Percentiles rank a stretch among this genome's conserved stretches.
phyloP scores from a whole-genome alignment of 192 early-diverging fungal genomes.

The Spizellomyces sp. region DNA sequence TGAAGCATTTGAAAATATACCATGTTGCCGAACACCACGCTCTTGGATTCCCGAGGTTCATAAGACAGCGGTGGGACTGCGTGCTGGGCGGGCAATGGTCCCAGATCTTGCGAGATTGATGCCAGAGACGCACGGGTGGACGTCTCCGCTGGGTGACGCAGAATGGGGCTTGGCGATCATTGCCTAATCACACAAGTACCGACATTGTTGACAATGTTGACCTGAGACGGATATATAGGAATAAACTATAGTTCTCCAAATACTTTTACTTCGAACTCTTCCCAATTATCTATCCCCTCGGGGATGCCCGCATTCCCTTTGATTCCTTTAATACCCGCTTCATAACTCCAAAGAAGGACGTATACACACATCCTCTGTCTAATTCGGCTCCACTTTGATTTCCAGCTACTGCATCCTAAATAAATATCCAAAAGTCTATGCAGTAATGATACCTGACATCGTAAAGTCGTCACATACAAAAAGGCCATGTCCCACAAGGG shows the following conservation, averaged over 20 bases:
- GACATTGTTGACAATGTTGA: no score
- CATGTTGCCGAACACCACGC: no score
- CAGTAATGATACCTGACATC: constrained; percentile 7
- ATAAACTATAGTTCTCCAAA: neutral
- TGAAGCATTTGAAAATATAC: no score
- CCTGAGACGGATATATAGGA: no score
- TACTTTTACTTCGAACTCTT: constrained; percentile 2
- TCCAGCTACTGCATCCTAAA: neutral
- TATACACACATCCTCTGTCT: constrained; percentile 14
- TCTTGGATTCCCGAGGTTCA: no score
- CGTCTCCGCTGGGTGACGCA: no score
- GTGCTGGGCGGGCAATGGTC: no score
- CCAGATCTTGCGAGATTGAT: no score
- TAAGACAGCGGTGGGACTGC: no score
- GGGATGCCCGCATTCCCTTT: neutral
- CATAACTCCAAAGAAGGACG: constrained; percentile 25
- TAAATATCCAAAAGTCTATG: constrained; percentile 24
- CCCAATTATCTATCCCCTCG: neutral
- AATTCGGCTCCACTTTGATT: neutral
- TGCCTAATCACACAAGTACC: no score
- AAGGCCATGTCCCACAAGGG: constrained; percentile 29
- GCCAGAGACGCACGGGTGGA: no score
- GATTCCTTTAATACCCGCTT: constrained; percentile 18
- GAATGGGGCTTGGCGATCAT: no score
- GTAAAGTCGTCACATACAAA: constrained; percentile 15